These are phyloP conservation scores for Arthroderma sp. DNA, from an alignment of 2,329 filamentous ascomycete species.

Conservation along the genomic window DNA sequence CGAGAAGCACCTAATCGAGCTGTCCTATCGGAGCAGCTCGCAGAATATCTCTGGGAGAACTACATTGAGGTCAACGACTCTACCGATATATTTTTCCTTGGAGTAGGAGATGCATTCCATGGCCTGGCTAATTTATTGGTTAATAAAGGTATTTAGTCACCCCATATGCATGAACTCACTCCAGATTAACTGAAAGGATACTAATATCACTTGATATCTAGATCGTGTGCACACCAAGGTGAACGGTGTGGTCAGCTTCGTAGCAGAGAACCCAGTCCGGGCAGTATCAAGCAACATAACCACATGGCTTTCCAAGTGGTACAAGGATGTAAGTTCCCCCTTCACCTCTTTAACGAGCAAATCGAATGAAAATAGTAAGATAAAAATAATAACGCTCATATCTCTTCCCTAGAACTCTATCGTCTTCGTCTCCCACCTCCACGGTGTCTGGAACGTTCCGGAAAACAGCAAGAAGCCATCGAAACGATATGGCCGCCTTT, in stretches of 20 bases:
- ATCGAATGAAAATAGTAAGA: conserved; percentile 1
- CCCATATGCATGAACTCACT: conserved; percentile 4
- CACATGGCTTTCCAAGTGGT: conserved; percentile 61
- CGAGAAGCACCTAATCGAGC: conserved; percentile 40
- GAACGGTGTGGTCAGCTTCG: conserved; percentile 65
- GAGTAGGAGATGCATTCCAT: conserved; percentile 77
- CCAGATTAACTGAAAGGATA: not conserved
- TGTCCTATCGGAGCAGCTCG: conserved; percentile 51
- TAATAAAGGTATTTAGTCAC: conserved; percentile 47
- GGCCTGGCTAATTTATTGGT: conserved; percentile 71
- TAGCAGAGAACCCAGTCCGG: conserved; percentile 59
- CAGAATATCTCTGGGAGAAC: conserved; percentile 91
- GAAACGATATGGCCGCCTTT: conserved; percentile 44
- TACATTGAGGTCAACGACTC: conserved; percentile 66
- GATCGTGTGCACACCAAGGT: conserved; percentile 53
- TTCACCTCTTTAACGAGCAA: not conserved
- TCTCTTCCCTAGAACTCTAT: conserved; percentile 47
- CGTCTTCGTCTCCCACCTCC: conserved; percentile 63
- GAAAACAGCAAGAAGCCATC: conserved; percentile 44
- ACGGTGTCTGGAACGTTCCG: conserved; percentile 60
- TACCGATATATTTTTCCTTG: conserved; percentile 70
- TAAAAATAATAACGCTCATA: not conserved
- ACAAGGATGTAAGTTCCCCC: conserved; percentile 44
- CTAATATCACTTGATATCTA: conserved; percentile 14
- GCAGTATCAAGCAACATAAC: conserved; percentile 67